phyloP scores from a whole-genome alignment of 495 filamentous ascomycete species.

The Amphirosellinia nigrospora region DNA sequence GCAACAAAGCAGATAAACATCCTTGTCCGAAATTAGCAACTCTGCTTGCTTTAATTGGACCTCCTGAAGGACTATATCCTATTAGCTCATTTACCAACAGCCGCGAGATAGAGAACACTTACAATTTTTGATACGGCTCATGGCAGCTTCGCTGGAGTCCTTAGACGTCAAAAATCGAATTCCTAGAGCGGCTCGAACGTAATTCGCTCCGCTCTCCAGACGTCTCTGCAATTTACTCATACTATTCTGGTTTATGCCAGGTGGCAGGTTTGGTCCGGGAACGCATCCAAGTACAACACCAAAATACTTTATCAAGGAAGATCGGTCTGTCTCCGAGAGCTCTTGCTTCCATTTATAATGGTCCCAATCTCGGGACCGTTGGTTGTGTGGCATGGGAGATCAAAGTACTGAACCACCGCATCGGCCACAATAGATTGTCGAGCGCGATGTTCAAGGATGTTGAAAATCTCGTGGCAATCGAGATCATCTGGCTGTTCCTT shows the following conservation, averaged over 20 bases:
- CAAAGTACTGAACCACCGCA: slow-evolving; percentile 35
- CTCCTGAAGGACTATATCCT: slow-evolving; percentile 30
- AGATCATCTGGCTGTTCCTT: slow-evolving; percentile 20
- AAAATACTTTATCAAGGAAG: slow-evolving; percentile 14
- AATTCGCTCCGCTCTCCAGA: slow-evolving; percentile 21
- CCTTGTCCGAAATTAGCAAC: slow-evolving; percentile 25
- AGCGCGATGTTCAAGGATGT: slow-evolving; percentile 44
- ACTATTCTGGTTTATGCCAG: slow-evolving; percentile 28
- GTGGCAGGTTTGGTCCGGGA: slow-evolving; percentile 30
- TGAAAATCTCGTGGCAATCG: slow-evolving; percentile 41
- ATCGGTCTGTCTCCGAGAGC: slow-evolving; percentile 5
- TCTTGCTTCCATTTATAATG: slow-evolving; percentile 24
- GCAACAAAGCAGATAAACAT: slow-evolving; percentile 16
- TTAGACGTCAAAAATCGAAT: slow-evolving; percentile 9
- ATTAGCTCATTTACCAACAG: slow-evolving; percentile 10
- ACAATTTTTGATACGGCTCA: slow-evolving; percentile 20
- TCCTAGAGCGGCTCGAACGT: slow-evolving; percentile 27
- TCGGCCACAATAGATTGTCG: slow-evolving; percentile 42
- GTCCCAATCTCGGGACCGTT: slow-evolving; percentile 34
- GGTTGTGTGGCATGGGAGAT: slow-evolving; percentile 29
- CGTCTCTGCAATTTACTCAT: slow-evolving; percentile 26
- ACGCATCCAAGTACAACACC: slow-evolving; percentile 19
- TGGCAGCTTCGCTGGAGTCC: background rate
- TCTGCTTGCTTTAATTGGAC: slow-evolving; percentile 26
- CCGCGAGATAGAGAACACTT: slow-evolving; percentile 10